Evolutionary conservation across 2,329 filamentous ascomycete species (phyloP), one percentile per base, ranked within the genome.

Genomic region (Exophiala aquamarina): DNA sequence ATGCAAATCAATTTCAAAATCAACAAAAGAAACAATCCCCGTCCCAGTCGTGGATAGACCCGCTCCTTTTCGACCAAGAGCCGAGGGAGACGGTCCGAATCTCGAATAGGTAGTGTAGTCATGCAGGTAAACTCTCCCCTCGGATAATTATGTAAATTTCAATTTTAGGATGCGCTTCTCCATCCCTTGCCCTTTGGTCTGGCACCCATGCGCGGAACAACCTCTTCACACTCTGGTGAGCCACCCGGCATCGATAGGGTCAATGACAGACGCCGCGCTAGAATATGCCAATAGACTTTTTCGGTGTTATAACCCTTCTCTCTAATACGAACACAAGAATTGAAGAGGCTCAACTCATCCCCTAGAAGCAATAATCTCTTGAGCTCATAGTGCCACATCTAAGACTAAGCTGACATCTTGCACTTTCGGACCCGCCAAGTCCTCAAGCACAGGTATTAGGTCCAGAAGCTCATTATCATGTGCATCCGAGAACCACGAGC

Each of bases 401-500:
- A 98, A 84, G 62, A 98, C 93, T 63, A 98, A 78, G 76, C 92
- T 97, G 68, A 98, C 93, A 71, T 98, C 93, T 71, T 86, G 82
- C 53, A 98, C 93, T 66, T 92, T 87, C 50, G 84, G 71, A 59
- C 87, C 86, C 54, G 93, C 92, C 65, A 98, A 78, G 70, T 98
- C 93, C 77, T 98, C 93, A 58, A 98, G 89, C 61, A 98, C 93
- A 43, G 93, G 93, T 68, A 98, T 97, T 61, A 98, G 77, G 68
- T 98, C 93, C 63, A 98, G 78, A 54, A 98, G 79, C 77, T 98
- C 93, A 71, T 98, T 98, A 74, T 98, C 93, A 71, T 98, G 93
- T 53, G 93, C 93, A 72, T 98, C 93, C 58, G 91, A 96, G 74
- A 98, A 98, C 93, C 93, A 98, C 77, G 92, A 97, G 80, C 91